Evolutionary conservation across 78 protist genomes (phyloP).

Genomic region (Monocercomonoides exilis): DNA sequence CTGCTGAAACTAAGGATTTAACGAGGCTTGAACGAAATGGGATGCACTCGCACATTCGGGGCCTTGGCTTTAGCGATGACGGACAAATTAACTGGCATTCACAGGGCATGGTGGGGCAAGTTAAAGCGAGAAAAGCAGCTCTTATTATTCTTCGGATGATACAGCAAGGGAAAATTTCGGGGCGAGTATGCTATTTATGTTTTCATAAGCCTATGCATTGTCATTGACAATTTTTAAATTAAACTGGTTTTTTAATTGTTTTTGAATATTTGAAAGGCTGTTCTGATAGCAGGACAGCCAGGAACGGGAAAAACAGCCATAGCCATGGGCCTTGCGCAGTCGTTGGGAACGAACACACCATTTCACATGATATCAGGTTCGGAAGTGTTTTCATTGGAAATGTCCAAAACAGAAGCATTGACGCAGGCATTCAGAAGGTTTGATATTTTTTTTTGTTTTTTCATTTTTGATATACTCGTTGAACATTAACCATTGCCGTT

Average conservation of each 20-base stretch:
- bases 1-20: slow-evolving; percentile 37
- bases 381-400: slow-evolving; percentile 95
- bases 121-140: slow-evolving; percentile 79
- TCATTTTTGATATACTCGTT: no score
- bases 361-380: slow-evolving; percentile 85
- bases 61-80: slow-evolving; percentile 87
- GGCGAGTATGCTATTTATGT: slow-evolving; percentile 65
- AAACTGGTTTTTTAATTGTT: no score
- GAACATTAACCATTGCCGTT: slow-evolving; percentile 92
- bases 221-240: no score
- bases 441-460: not conserved
- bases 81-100: slow-evolving; percentile 63
- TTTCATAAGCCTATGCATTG: no score
- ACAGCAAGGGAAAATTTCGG: slow-evolving; percentile 87
- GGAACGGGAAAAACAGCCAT: slow-evolving; percentile 97
- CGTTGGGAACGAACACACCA: slow-evolving; percentile 83
- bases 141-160: slow-evolving; percentile 85
- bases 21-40: slow-evolving; percentile 57
- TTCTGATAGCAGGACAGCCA: slow-evolving; percentile 93
- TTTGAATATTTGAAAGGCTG: slow-evolving; percentile 30
- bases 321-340: slow-evolving; percentile 92
- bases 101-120: slow-evolving; percentile 96
- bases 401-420: slow-evolving; percentile 94
- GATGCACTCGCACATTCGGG: slow-evolving; percentile 96
- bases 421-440: slow-evolving; percentile 87